Evolutionary conservation across 2,329 filamentous ascomycete species (phyloP).

Genomic region (Escovopsis sp.): DNA sequence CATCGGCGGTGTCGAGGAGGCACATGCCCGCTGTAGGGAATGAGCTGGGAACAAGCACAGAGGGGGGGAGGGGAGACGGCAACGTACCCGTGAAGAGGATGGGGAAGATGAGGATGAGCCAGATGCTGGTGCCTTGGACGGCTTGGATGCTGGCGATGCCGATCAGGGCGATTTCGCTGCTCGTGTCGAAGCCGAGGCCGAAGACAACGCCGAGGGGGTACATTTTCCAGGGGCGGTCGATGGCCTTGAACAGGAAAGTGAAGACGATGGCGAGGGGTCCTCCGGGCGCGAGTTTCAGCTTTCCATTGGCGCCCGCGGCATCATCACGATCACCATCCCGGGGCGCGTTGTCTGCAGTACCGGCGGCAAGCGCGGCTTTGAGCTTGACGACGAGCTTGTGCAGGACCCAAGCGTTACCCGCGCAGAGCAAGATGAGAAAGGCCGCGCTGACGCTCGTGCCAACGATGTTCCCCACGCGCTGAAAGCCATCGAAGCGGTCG

Average conservation of each 20-base stretch:
- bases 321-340: no score
- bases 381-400: constrained; percentile 60
- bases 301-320: constrained; percentile 21
- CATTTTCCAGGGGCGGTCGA: constrained; percentile 83
- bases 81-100: constrained; percentile 61
- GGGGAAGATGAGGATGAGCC: constrained; percentile 88
- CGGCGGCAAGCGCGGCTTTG: constrained; percentile 36
- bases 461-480: constrained; percentile 70
- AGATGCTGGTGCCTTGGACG: constrained; percentile 72
- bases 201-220: constrained; percentile 80
- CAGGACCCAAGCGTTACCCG: constrained; percentile 76
- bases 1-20: constrained; percentile 80
- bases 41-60: not conserved
- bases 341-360: constrained; percentile 13
- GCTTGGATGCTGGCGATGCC: constrained; percentile 84
- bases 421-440: constrained; percentile 67
- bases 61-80: no score
- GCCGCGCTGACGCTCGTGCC: constrained; percentile 75
- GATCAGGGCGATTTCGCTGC: constrained; percentile 80
- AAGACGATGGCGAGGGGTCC: constrained; percentile 62
- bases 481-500: constrained; percentile 66
- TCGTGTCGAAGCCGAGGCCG: constrained; percentile 89
- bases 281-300: constrained; percentile 58
- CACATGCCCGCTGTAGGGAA: constrained; percentile 65
- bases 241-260: constrained; percentile 58